Evolutionary conservation across 2,329 filamentous ascomycete genomes (phyloP).

Genomic region (Aspergillus hiratsukae): DNA sequence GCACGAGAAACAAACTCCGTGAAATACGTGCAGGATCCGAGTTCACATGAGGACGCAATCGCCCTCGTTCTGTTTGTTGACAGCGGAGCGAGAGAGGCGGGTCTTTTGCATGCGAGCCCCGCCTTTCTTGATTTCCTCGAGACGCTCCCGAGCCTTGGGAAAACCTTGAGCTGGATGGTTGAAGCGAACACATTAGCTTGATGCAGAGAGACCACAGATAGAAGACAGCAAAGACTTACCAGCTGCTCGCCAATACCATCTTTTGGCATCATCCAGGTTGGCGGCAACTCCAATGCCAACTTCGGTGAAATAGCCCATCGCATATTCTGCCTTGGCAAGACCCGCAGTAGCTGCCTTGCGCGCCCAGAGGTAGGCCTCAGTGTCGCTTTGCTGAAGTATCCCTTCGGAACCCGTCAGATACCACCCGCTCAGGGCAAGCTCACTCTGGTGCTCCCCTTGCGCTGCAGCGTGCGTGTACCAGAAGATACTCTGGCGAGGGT

Average conservation of each 20-base stretch:
- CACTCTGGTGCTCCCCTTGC: constrained; percentile 90
- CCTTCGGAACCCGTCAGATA: constrained; percentile 89
- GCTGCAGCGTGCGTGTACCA: constrained; percentile 92
- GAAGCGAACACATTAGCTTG: constrained; percentile 5
- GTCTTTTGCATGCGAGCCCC: constrained; percentile 69
- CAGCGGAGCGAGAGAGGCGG: constrained; percentile 75
- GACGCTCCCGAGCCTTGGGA: constrained; percentile 82
- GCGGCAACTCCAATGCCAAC: constrained; percentile 83
- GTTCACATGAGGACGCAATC: constrained; percentile 60
- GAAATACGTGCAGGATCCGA: not conserved
- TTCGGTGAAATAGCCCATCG: constrained; percentile 97
- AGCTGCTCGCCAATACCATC: constrained; percentile 97
- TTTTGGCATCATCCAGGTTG: constrained; percentile 90
- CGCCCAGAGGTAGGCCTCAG: constrained; percentile 95
- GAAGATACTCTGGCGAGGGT: constrained; percentile 77
- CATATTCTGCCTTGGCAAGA: constrained; percentile 90
- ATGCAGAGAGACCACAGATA: not conserved
- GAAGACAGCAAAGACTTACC: constrained; percentile 55
- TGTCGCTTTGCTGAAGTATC: constrained; percentile 86
- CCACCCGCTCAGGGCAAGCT: constrained; percentile 82
- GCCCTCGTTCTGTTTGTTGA: constrained; percentile 79
- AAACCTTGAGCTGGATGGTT: constrained; percentile 76
- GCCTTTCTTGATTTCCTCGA: constrained; percentile 84
- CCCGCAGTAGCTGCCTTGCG: constrained; percentile 86
- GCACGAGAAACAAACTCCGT: not conserved